phyloP scores from a whole-genome alignment of 345 rosid species.

The Ceriops zippeliana region DNA sequence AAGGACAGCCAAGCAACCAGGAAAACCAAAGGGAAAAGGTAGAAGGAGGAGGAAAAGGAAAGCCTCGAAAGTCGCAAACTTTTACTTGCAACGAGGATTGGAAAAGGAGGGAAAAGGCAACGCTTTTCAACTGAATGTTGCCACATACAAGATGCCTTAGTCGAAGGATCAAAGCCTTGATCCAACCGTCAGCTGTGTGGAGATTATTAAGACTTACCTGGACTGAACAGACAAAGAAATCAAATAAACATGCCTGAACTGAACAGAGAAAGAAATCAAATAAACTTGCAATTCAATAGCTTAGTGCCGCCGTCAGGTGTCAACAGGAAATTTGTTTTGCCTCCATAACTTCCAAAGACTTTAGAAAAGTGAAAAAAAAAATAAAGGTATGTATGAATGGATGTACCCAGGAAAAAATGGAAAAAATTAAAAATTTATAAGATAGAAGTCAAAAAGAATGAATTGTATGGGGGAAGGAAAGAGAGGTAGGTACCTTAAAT shows the following conservation, averaged over 20 bases:
- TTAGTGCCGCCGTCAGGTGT: no score
- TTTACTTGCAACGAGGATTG: not conserved
- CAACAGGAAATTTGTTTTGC: no score
- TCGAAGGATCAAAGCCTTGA: no score
- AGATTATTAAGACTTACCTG: no score
- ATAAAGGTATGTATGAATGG: not conserved
- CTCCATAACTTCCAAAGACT: no score
- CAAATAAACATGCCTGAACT: no score
- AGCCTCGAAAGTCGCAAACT: not conserved
- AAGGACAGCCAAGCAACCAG: not conserved
- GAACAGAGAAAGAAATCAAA: no score
- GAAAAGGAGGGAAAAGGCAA: not conserved
- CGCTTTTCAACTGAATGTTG: not conserved
- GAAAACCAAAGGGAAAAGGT: not conserved
- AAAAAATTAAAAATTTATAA: slow-evolving; percentile 1
- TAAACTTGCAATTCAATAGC: no score
- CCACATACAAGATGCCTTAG: no score
- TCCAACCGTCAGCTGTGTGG: no score
- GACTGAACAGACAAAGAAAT: no score
- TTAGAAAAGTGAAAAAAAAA: not conserved
- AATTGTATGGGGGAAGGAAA: not conserved
- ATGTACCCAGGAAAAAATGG: not conserved
- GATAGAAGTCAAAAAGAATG: not conserved
- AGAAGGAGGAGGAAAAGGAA: not conserved
- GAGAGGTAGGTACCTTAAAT: slow-evolving; percentile 16